phyloP scores from a whole-genome alignment of 768 basidiomycete species.

The Mycena maculata region DNA sequence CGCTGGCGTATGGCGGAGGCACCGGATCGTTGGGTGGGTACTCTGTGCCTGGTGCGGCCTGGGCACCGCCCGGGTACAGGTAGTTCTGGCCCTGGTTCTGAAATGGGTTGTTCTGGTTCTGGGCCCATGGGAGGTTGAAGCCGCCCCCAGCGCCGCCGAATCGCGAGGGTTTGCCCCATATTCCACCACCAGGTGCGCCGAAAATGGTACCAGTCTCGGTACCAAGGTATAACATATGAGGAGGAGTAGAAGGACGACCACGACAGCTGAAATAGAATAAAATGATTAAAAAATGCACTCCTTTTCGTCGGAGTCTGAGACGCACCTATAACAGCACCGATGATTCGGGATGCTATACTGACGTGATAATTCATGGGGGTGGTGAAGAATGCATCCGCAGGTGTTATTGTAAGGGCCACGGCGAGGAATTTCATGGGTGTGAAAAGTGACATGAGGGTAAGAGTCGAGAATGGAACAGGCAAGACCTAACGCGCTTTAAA shows the following conservation, averaged over 20 bases:
- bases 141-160: neutral
- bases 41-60: neutral
- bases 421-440: neutral
- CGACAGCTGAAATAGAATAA: neutral
- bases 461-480: neutral
- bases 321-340: constrained; percentile 17
- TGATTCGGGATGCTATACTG: constrained; percentile 8
- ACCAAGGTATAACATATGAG: neutral
- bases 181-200: neutral
- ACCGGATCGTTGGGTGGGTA: constrained; percentile 11
- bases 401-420: constrained; percentile 1
- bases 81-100: neutral
- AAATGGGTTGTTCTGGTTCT: neutral
- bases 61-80: neutral
- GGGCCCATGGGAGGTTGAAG: neutral
- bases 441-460: constrained; percentile 2
- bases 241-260: constrained; percentile 4
- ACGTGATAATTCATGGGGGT: neutral
- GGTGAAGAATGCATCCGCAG: neutral
- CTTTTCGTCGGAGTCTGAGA: neutral
- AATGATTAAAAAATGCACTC: neutral
- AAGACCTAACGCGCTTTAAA: no score
- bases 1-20: constrained; percentile 18
- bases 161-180: neutral
- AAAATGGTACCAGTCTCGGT: neutral